Evolutionary conservation across 2,329 filamentous ascomycete species (phyloP).

Genomic region (Stagonosporopsis vannaccii): DNA sequence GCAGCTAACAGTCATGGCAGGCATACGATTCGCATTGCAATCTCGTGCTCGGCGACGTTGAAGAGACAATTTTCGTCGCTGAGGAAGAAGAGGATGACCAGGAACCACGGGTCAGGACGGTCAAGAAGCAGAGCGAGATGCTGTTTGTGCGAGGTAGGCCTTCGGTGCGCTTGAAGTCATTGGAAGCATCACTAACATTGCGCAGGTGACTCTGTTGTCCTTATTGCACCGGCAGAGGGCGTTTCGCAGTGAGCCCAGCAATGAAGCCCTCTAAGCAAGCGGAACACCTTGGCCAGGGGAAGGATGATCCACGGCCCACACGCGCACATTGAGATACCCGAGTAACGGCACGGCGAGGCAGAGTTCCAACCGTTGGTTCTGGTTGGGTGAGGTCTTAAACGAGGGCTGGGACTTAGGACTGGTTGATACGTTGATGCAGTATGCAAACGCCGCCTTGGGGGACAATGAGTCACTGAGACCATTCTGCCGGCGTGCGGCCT

Average conservation of each 20-base stretch:
- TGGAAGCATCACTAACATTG: background rate
- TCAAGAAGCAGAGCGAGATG: slow-evolving; percentile 98
- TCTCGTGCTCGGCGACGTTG: slow-evolving; percentile 91
- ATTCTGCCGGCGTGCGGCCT: background rate
- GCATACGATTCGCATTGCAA: slow-evolving; percentile 99
- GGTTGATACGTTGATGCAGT: slow-evolving; percentile 14
- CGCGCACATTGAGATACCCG: slow-evolving; percentile 31
- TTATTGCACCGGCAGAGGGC: slow-evolving; percentile 54
- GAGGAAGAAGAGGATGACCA: slow-evolving; percentile 89
- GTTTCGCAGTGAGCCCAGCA: slow-evolving; percentile 33
- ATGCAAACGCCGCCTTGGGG: slow-evolving; percentile 9
- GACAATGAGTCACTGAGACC: slow-evolving; percentile 14
- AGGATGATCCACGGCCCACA: slow-evolving; percentile 2
- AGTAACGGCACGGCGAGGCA: slow-evolving; percentile 10
- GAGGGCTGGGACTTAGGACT: background rate
- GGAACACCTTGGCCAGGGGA: slow-evolving; percentile 11
- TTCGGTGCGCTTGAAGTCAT: background rate
- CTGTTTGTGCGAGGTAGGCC: slow-evolving; percentile 87
- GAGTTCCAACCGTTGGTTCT: background rate
- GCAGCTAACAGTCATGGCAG: slow-evolving; percentile 57
- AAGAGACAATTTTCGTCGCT: slow-evolving; percentile 94
- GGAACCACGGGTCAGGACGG: slow-evolving; percentile 66
- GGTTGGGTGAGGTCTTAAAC: slow-evolving; percentile 6
- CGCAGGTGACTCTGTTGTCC: slow-evolving; percentile 59
- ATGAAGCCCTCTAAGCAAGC: slow-evolving; percentile 11